Evolutionary conservation across 345 rosid genomes (phyloP).

Genomic region (Schrenkiella parvula): DNA sequence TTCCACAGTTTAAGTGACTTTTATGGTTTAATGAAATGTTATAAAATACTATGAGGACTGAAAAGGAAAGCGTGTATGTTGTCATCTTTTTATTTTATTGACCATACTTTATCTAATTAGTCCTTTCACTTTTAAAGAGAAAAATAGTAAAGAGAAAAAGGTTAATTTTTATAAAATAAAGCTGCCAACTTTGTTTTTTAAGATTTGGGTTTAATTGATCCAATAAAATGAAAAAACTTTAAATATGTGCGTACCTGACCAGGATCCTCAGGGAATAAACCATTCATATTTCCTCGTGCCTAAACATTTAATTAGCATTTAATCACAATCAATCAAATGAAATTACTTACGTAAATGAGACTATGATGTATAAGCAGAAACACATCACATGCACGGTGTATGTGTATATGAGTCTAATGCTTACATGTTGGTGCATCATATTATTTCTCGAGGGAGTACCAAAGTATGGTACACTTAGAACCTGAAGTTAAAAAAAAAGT

Average conservation of each 20-base stretch:
- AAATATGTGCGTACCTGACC: constrained; percentile 56
- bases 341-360: neutral
- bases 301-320: constrained; percentile 4
- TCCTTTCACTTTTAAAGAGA: constrained; percentile 18
- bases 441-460: constrained; percentile 46
- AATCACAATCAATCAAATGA: neutral
- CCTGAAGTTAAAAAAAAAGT: constrained; percentile 39
- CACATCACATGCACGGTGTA: neutral
- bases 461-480: constrained; percentile 88
- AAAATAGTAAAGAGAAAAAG: neutral
- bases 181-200: constrained; percentile 10
- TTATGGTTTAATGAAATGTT: neutral
- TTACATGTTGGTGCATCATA: constrained; percentile 63
- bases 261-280: constrained; percentile 77
- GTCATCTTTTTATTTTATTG: constrained; percentile 28
- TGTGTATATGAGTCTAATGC: constrained; percentile 9
- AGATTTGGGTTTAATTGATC: constrained; percentile 30
- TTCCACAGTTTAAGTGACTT: neutral
- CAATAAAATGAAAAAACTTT: constrained; percentile 21
- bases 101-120: constrained; percentile 20
- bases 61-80: constrained; percentile 32
- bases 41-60: neutral
- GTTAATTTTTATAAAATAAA: constrained; percentile 20
- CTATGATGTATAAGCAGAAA: neutral
- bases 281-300: constrained; percentile 65